Conservation (phyloP, 108 stramenopile genomes). For the Bacterosira constricta region DNA sequence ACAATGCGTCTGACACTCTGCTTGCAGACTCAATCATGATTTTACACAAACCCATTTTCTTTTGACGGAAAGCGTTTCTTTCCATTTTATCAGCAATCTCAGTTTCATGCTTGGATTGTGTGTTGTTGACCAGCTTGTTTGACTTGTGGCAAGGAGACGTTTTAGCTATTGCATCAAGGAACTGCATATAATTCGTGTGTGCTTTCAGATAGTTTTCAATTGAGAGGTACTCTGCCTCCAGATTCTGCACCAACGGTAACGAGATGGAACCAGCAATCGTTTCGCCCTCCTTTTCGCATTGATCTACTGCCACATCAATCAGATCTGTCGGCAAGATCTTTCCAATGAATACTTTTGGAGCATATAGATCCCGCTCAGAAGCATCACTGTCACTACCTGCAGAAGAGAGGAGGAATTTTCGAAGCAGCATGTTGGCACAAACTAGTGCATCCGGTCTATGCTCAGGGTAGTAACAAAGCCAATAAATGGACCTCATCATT, state of each 20-base stretch:
- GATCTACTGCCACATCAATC: constrained; percentile 26
- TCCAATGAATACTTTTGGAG: constrained; percentile 30
- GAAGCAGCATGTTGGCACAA: constrained; percentile 69
- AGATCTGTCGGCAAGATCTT: constrained; percentile 35
- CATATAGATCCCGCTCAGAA: constrained; percentile 16
- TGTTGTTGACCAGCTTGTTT: constrained; percentile 3
- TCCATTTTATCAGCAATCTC: constrained; percentile 58
- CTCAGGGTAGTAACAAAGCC: constrained; percentile 64
- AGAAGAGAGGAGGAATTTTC: constrained; percentile 66
- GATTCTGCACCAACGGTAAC: constrained; percentile 24
- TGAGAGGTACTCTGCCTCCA: constrained; percentile 35
- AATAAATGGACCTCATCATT: constrained; percentile 63
- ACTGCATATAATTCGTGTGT: constrained; percentile 34
- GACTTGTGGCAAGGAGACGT: constrained; percentile 41
- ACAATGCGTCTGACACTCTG: constrained; percentile 49
- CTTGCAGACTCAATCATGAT: constrained; percentile 55
- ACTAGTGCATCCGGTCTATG: constrained; percentile 71
- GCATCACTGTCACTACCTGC: background rate
- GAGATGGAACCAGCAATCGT: constrained; percentile 18
- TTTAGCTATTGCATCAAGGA: constrained; percentile 30
- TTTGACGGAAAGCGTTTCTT: constrained; percentile 42
- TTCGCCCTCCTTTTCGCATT: constrained; percentile 4
- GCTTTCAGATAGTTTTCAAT: constrained; percentile 30
- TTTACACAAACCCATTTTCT: constrained; percentile 44
- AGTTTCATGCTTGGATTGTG: constrained; percentile 34